Base-by-base conservation (phyloP, 108 stramenopile species). In the Skeletonema potamos region DNA sequence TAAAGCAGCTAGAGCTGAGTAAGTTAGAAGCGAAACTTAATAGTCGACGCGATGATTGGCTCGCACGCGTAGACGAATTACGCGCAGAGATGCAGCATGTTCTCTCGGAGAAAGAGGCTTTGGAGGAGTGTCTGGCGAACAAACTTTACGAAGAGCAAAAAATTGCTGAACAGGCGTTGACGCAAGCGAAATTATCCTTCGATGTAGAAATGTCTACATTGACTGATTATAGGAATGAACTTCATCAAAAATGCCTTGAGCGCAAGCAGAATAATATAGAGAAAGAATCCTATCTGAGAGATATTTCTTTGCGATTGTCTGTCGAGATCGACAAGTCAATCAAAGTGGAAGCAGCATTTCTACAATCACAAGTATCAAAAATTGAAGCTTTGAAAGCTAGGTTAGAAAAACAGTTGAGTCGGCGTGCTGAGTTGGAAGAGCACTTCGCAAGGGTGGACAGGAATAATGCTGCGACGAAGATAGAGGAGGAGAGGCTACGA, bases 401-500 rank as follows among this genome's bases (percentile, higher is more conserved):
- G 26, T 34, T 72, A 1, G 70, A 71, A 26, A 13, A 72, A 15
- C 64, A 75, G 24, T 68, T 17, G 32, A 62, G 27, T 28, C 39
- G 18, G 15, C 67, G 62, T 5, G 15, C 6, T 7, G 56, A 46
- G 46, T 28, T 80, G 24, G 74, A 80, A 28, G 55, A 70, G 22
- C 74, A 80, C 37, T 80, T 80, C 32, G 39, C 30, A 6, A 64
- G 2, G 36, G 55, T 80, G 3, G 74, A 80, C 33, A 20, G 32
- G 56, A 75, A 80, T 22, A 64, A 74, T 48, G 54, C 69, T 1
- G 69, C 27, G 5, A 80, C 12, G 62, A 61, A 64, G 55, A 17
- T 54, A 22, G 79, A 80, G 68, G 73, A 70, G 34, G 74, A 74
- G 30, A 34, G 43, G 27, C 46, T 80, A 54, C 36, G 43, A 48